These are phyloP conservation scores for Neonectria hederae DNA, from an alignment of 2,329 filamentous ascomycete genomes.

Conservation along the genomic window DNA sequence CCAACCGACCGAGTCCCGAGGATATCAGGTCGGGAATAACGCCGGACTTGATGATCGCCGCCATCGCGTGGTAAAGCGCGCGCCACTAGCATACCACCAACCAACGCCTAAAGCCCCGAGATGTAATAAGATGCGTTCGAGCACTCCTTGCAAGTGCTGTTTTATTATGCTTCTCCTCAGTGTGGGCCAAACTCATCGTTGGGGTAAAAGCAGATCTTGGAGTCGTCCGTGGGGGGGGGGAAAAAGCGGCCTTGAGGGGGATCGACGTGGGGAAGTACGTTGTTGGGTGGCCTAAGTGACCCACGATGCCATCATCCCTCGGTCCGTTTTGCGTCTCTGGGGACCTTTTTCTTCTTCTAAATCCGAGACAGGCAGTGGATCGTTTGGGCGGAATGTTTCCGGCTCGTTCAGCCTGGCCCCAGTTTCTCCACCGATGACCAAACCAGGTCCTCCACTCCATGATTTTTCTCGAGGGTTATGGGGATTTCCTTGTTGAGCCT, in stretches of 20 bases:
- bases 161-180: slow-evolving; percentile 36
- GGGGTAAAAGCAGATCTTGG: slow-evolving; percentile 16
- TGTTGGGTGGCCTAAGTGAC: not conserved
- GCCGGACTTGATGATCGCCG: slow-evolving; percentile 1
- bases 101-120: not conserved
- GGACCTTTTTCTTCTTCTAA: not conserved
- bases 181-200: slow-evolving; percentile 18
- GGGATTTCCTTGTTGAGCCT: not conserved
- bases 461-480: not conserved
- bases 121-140: not conserved
- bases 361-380: slow-evolving; percentile 12
- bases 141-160: not conserved
- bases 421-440: slow-evolving; percentile 5
- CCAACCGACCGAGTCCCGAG: slow-evolving; percentile 34
- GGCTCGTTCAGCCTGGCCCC: slow-evolving; percentile 1
- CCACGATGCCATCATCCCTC: slow-evolving; percentile 7
- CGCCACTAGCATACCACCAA: not conserved
- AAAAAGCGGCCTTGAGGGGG: slow-evolving; percentile 16
- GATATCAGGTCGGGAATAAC: slow-evolving; percentile 35
- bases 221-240: slow-evolving; percentile 14
- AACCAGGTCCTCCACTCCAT: not conserved
- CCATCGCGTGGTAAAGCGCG: slow-evolving; percentile 7
- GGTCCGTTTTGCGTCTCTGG: not conserved
- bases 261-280: slow-evolving; percentile 22
- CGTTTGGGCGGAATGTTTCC: slow-evolving; percentile 5